These are phyloP conservation scores for Mercurialis annua DNA, from an alignment of 345 rosid genomes.

Conservation along the genomic window DNA sequence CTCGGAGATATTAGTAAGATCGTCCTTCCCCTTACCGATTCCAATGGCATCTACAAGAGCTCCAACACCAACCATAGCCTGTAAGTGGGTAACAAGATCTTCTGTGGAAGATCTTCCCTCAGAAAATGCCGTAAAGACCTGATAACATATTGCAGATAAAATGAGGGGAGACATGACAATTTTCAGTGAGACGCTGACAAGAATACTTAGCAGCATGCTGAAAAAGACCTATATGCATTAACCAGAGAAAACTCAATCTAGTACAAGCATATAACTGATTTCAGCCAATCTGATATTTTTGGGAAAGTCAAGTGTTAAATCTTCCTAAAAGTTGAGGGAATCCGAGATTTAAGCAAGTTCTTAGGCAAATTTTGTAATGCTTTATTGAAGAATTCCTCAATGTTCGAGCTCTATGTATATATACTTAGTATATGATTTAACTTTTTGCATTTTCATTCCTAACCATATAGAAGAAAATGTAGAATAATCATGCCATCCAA, in stretches of 20 bases:
- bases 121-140: conserved; percentile 59
- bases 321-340: too few relatives aligned
- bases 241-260: not conserved
- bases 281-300: too few relatives aligned
- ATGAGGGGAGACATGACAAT: conserved; percentile 8
- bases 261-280: too few relatives aligned
- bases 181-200: conserved; percentile 7
- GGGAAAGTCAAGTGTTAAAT: too few relatives aligned
- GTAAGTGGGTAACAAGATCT: conserved; percentile 39
- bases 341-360: too few relatives aligned
- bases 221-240: not conserved
- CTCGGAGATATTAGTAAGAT: conserved; percentile 51
- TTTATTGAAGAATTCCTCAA: not conserved
- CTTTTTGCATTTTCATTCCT: not conserved
- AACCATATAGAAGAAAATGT: not conserved
- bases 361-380: too few relatives aligned
- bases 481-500: not conserved
- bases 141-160: conserved; percentile 25
- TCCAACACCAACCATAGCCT: conserved; percentile 44
- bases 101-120: conserved; percentile 52
- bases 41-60: conserved; percentile 61
- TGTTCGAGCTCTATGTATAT: not conserved
- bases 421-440: not conserved
- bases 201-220: not conserved
- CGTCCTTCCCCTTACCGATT: conserved; percentile 65